These are phyloP conservation scores for Mycena latifolia DNA, from an alignment of 768 basidiomycete genomes.

Conservation along the genomic window DNA sequence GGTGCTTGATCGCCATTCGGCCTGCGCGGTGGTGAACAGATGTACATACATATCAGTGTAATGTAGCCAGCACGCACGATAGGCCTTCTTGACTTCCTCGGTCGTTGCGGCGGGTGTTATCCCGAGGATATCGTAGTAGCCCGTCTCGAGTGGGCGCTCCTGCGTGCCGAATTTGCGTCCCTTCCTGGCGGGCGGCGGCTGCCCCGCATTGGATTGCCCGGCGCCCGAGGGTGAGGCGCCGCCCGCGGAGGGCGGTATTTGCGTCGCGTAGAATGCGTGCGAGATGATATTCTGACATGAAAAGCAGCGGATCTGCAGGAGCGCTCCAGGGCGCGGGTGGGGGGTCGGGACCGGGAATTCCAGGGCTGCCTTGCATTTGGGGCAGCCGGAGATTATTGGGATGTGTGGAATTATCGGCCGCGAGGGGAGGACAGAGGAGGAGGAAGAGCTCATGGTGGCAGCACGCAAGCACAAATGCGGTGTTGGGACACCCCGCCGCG, in stretches of 20 bases:
- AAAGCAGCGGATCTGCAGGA: constrained; percentile 79
- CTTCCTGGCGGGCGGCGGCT: constrained; percentile 51
- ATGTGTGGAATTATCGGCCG: constrained; percentile 78
- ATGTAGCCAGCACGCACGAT: constrained; percentile 64
- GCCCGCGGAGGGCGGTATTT: constrained; percentile 53
- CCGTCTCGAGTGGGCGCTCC: constrained; percentile 88
- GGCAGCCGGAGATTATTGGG: constrained; percentile 63
- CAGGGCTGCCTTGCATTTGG: constrained; percentile 63
- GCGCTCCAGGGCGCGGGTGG: constrained; percentile 63
- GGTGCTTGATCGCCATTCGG: constrained; percentile 89
- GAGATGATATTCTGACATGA: constrained; percentile 70
- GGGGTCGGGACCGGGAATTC: constrained; percentile 80
- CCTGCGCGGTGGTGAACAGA: constrained; percentile 54
- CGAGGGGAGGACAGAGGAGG: constrained; percentile 66
- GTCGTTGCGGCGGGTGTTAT: constrained; percentile 79
- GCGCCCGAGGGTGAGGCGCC: constrained; percentile 35
- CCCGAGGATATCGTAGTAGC: constrained; percentile 91
- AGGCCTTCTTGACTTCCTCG: constrained; percentile 93
- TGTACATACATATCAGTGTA: background rate
- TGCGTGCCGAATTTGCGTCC: constrained; percentile 90
- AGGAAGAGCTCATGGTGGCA: constrained; percentile 58
- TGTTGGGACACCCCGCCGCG: constrained; percentile 19
- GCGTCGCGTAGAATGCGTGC: constrained; percentile 77
- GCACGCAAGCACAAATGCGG: constrained; percentile 33
- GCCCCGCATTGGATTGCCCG: constrained; percentile 39